Base-by-base conservation (phyloP, 176 grass and related monocot genomes). In the Neostapfia colusana region DNA sequence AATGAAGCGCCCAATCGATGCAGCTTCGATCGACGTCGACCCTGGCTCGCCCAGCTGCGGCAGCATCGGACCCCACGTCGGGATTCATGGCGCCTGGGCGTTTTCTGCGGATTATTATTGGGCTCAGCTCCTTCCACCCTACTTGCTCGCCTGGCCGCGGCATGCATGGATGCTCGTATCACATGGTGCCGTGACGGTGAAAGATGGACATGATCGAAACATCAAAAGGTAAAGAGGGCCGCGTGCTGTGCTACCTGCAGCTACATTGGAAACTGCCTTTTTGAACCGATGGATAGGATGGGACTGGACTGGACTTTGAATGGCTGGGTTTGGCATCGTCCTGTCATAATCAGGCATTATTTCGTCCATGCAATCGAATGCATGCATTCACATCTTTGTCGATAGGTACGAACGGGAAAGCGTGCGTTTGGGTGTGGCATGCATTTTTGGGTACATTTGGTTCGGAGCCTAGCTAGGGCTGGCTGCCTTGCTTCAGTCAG, bases 301-400 rank as follows among this genome's bases (percentile, higher is more conserved):
- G 26, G 69, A 79, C 58, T 39, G 60, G 39, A 79, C 49, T n/a
- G 10, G 20, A 16, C 54, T 53, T 41, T 72, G 36, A 67, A 61
- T 2, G 1, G 31, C 31, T 31, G 31, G 31, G 41, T 13, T 80
- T 74, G 51, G 18, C 41, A 53, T 74, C 11, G 69, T 74, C 26
- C 26, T 77, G 78, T 86, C 72, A 17, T 82, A 57, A 77, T 87
- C 85, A 81, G 3, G 7, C 26, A 36, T 82, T 42, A 31, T 75
- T 82, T 65, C 68, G 1, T 8, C 27, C 7, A 48, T 25, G 71
- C 71, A 49, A 76, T 76, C 78, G 64, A 70, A 51, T 55, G 21
- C 20, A 34, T 11, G 49, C 43, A 21, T 15, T 11, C 21, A 26
- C 23, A 26, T 11, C 24, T n/a, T 56, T 61, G 69, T 80, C 37